phyloP scores from a whole-genome alignment of 768 basidiomycete genomes.

The Auricularia auricula-judae region DNA sequence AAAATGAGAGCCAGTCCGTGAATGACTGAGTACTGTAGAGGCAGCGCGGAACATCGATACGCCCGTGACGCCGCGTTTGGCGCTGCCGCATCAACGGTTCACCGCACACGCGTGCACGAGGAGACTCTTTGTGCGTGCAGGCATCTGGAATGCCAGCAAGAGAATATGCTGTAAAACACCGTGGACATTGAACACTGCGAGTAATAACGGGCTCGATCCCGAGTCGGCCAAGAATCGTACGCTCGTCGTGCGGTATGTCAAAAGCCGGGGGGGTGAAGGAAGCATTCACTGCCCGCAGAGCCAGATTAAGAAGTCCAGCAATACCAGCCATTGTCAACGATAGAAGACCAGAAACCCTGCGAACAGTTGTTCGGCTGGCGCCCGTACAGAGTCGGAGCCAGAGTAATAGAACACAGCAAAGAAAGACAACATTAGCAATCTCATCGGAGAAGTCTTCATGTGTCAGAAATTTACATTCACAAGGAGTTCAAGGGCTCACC shows the following conservation, averaged over 20 bases:
- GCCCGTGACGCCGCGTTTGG: background rate
- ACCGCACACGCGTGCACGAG: background rate
- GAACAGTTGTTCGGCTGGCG: background rate
- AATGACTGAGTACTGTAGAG: background rate
- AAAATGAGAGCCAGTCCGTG: background rate
- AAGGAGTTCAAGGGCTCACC: too few relatives aligned
- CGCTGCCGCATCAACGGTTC: background rate
- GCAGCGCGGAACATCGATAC: background rate
- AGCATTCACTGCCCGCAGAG: background rate
- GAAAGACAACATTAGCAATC: background rate
- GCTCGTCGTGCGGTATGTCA: background rate
- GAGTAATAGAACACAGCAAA: background rate
- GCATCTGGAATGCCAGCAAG: background rate
- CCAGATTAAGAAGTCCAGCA: background rate
- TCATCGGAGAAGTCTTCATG: background rate
- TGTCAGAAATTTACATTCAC: background rate
- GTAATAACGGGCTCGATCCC: background rate
- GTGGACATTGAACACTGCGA: background rate
- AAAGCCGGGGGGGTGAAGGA: background rate
- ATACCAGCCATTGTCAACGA: background rate
- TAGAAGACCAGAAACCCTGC: background rate
- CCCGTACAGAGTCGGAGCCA: background rate
- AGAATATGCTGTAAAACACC: background rate
- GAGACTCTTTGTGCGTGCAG: background rate
- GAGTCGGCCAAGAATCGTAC: background rate